These are phyloP conservation scores for Phytophthora cajani DNA, from an alignment of 352 stramenopile genomes.

Conservation along the genomic window DNA sequence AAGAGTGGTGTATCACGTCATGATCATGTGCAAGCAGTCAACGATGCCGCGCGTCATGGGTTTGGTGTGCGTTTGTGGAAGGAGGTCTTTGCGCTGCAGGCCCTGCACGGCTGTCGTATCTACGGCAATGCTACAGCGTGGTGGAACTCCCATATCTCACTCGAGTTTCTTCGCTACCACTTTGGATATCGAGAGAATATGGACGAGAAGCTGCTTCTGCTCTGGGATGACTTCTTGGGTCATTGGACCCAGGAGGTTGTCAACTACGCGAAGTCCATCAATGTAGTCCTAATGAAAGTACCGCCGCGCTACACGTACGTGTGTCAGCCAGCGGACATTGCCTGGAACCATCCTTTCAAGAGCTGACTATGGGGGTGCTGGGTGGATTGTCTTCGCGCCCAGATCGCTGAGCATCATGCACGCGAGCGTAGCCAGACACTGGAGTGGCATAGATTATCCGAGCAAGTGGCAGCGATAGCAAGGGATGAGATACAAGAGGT, in stretches of 20 bases:
- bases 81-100: slow-evolving; percentile 7
- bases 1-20: not conserved
- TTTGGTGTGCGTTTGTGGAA: slow-evolving; percentile 7
- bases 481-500: slow-evolving; percentile 1
- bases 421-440: not conserved
- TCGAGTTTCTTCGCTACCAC: slow-evolving; percentile 1
- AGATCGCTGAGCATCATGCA: not conserved
- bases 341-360: slow-evolving; percentile 8
- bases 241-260: slow-evolving; percentile 1
- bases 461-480: not conserved
- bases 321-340: slow-evolving; percentile 7
- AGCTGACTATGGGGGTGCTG: not conserved
- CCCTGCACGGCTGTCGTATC: not conserved
- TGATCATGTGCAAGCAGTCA: not conserved
- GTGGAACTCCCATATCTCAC: not conserved
- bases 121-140: slow-evolving; percentile 2
- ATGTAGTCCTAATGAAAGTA: slow-evolving; percentile 6
- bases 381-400: not conserved
- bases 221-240: slow-evolving; percentile 7
- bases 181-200: slow-evolving; percentile 1
- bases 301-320: slow-evolving; percentile 7
- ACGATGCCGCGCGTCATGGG: not conserved
- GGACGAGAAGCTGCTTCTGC: not conserved
- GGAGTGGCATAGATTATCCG: not conserved
- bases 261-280: slow-evolving; percentile 1